Base-by-base conservation (phyloP, 345 rosid genomes). In the Hibiscus trionum region DNA sequence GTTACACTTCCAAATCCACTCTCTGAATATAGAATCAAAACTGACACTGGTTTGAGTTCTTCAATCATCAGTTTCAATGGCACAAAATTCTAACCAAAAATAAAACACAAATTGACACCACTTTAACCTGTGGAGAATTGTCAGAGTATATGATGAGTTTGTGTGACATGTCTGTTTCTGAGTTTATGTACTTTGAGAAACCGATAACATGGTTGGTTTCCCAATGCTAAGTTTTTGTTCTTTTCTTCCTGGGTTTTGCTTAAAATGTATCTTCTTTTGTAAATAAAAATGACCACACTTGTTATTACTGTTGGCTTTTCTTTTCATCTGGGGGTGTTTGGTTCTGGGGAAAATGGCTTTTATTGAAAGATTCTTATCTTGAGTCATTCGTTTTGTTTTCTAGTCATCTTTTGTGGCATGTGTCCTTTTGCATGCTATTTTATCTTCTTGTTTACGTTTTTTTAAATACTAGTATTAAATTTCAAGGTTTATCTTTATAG, bases 351-450 rank as follows among this genome's bases (percentile, higher is more conserved):
- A 27, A 26, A 37, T 6, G 14, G 64, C 49, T 47, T 47, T 72
- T 35, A 9, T 2, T 4, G 1, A 37, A 37, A 47, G 72, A 27
- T 49, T 56, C 64, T 74, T 59, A 70, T 59, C 61, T 56, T 44
- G 53, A 15, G 26, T 53, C 58, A 53, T n/a, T 21, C n/a, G 2
- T 0, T 24, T 12, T 50, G 76, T 17, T 4, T 61, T 60, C 27
- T 42, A 11, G 6, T 19, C 33, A 57, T 50, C 19, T 66, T 46
- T 49, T 4, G 39, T 61, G 71, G 70, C 78, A 71, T 29, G 42
- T 66, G 73, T 66, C 70, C 21, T 31, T 15, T 10, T 64, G 53
- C 77, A 62, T 69, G 74, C n/a, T 44, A 39, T 33, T 37, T 27
- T 26, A 50, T 16, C 31, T n/a, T 4, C n/a, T 58, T 56, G 26